These are phyloP conservation scores for Rhodotorula diobovata DNA, from an alignment of 768 basidiomycete genomes.

Conservation along the genomic window DNA sequence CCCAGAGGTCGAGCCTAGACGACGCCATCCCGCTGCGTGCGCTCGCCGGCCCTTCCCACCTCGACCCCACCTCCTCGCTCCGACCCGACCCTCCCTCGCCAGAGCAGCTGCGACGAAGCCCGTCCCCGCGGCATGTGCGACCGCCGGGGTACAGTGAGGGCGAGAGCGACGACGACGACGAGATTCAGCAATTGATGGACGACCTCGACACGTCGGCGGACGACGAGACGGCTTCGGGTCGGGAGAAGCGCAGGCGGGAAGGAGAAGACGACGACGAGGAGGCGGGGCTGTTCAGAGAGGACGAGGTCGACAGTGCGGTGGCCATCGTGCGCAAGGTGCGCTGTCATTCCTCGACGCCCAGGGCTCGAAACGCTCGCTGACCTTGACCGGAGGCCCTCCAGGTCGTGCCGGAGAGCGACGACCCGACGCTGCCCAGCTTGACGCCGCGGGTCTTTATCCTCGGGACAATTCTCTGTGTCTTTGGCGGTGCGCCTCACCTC, in stretches of 20 bases:
- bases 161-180: slow-evolving; percentile 2
- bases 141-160: neutral
- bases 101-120: neutral
- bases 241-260: neutral
- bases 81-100: neutral
- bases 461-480: slow-evolving; percentile 33
- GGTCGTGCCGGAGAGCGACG: slow-evolving; percentile 44
- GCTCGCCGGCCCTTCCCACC: neutral
- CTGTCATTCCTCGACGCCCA: neutral
- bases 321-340: slow-evolving; percentile 10
- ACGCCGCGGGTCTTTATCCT: slow-evolving; percentile 43
- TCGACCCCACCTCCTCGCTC: neutral
- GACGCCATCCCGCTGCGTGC: neutral
- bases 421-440: slow-evolving; percentile 42
- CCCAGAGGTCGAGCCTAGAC: neutral
- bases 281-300: neutral
- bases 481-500: slow-evolving; percentile 16
- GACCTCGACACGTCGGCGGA: neutral
- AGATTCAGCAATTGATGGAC: neutral
- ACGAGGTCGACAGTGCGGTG: neutral
- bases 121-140: neutral
- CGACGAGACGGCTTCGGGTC: neutral
- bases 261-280: neutral
- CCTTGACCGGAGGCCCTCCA: neutral
- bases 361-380: neutral